Percentiles rank a stretch among this genome's conserved stretches.
phyloP scores from a whole-genome alignment of 768 basidiomycete genomes.

The Suillus cothurnatus region DNA sequence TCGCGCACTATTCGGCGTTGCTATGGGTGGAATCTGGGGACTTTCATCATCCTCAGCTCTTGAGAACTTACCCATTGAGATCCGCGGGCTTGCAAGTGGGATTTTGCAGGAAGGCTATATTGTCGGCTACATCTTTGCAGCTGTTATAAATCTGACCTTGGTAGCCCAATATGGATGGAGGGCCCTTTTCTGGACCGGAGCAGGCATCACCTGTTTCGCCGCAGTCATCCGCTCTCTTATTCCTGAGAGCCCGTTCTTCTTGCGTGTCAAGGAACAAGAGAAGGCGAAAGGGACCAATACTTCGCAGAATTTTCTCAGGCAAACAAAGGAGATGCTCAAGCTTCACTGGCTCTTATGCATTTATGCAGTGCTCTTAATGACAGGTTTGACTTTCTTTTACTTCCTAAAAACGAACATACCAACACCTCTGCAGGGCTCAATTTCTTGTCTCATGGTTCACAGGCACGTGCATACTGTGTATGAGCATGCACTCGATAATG shows the following conservation, averaged over 20 bases:
- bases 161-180: slow-evolving; percentile 62
- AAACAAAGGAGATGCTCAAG: slow-evolving; percentile 77
- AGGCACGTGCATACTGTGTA: slow-evolving; percentile 37
- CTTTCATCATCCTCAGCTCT: slow-evolving; percentile 79
- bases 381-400: slow-evolving; percentile 35
- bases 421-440: slow-evolving; percentile 55
- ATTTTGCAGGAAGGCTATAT: slow-evolving; percentile 90
- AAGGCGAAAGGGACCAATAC: slow-evolving; percentile 39
- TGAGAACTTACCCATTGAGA: slow-evolving; percentile 86
- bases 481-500: not conserved
- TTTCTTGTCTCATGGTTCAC: slow-evolving; percentile 75
- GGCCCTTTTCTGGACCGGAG: slow-evolving; percentile 79
- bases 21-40: slow-evolving; percentile 92
- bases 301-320: slow-evolving; percentile 67
- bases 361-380: slow-evolving; percentile 84
- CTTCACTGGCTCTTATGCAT: slow-evolving; percentile 82
- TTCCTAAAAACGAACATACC: not conserved
- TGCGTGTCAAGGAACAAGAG: slow-evolving; percentile 60
- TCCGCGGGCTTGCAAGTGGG: slow-evolving; percentile 84
- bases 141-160: slow-evolving; percentile 75
- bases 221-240: slow-evolving; percentile 66
- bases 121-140: slow-evolving; percentile 81
- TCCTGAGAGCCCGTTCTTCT: slow-evolving; percentile 80
- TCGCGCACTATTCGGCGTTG: slow-evolving; percentile 82
- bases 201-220: slow-evolving; percentile 69